Evolutionary conservation across 148 eudicot species (phyloP).

Genomic region (Persicaria tinctoria): DNA sequence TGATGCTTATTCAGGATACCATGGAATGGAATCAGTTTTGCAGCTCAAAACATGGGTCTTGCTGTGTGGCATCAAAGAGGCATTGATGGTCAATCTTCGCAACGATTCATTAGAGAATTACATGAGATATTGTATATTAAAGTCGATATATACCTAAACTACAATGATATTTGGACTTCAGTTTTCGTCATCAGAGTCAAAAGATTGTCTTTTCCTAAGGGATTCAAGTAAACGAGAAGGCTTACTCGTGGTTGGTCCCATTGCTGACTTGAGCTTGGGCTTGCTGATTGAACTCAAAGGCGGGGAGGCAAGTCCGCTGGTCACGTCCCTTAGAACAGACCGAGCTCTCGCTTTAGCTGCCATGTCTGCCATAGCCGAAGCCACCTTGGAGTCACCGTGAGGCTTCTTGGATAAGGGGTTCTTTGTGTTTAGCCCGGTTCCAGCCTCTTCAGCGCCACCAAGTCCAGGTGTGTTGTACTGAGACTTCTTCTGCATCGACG

Average conservation of each 20-base stretch:
- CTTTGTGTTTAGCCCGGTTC: conserved; percentile 12
- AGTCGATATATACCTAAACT: no score
- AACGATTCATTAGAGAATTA: no score
- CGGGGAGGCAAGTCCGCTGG: conserved; percentile 41
- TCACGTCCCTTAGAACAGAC: conserved; percentile 74
- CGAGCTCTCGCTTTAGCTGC: conserved; percentile 58
- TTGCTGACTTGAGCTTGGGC: conserved; percentile 54
- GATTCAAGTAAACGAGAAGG: conserved; percentile 55
- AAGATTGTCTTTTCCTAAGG: conserved; percentile 61
- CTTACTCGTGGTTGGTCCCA: conserved; percentile 22
- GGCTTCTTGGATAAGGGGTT: conserved; percentile 26
- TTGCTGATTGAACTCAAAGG: conserved; percentile 63
- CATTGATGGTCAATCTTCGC: neutral
- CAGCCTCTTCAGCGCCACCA: conserved; percentile 9
- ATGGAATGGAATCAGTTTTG: no score
- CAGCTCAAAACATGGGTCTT: no score
- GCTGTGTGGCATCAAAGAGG: neutral
- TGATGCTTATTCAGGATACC: no score
- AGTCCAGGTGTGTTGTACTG: conserved; percentile 31
- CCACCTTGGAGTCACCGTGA: conserved; percentile 40
- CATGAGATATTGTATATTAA: no score
- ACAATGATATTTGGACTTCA: conserved; percentile 13
- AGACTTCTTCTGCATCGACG: conserved; percentile 31
- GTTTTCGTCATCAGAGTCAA: conserved; percentile 79
- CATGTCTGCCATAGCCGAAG: conserved; percentile 65